phyloP scores from a whole-genome alignment of 176 grass and related monocot genomes.

The Rhynchospora pubera region DNA sequence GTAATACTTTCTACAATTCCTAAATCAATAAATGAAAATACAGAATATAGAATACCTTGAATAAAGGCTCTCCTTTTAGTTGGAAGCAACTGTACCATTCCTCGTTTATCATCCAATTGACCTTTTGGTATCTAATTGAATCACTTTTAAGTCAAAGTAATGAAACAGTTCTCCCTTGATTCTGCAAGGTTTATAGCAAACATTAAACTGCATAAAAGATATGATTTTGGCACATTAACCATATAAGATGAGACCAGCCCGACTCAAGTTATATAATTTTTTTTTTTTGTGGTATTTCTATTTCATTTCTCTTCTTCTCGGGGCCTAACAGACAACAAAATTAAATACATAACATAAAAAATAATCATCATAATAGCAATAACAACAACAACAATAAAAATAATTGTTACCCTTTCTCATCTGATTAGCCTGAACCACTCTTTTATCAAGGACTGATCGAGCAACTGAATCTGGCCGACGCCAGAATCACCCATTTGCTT shows the following conservation, averaged over 20 bases:
- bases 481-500: constrained; percentile 37
- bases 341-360: no score
- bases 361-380: no score
- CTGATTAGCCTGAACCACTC: constrained; percentile 6
- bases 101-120: not conserved
- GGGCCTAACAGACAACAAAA: no score
- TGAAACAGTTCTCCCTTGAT: not conserved
- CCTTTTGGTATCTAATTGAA: not conserved
- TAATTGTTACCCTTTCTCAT: not conserved
- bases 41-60: not conserved
- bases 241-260: not conserved
- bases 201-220: not conserved
- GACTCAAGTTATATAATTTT: not conserved
- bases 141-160: not conserved
- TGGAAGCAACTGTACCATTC: not conserved
- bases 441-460: constrained; percentile 28
- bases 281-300: not conserved
- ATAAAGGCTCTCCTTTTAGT: no score
- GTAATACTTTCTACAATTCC: not conserved
- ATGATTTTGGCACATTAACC: not conserved
- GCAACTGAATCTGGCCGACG: constrained; percentile 22
- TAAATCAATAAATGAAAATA: not conserved
- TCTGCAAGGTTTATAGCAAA: not conserved
- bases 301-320: not conserved
- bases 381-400: not conserved